phyloP scores from a whole-genome alignment of 1,284 basidiomycete species.

The Sporisorium graminicola region DNA sequence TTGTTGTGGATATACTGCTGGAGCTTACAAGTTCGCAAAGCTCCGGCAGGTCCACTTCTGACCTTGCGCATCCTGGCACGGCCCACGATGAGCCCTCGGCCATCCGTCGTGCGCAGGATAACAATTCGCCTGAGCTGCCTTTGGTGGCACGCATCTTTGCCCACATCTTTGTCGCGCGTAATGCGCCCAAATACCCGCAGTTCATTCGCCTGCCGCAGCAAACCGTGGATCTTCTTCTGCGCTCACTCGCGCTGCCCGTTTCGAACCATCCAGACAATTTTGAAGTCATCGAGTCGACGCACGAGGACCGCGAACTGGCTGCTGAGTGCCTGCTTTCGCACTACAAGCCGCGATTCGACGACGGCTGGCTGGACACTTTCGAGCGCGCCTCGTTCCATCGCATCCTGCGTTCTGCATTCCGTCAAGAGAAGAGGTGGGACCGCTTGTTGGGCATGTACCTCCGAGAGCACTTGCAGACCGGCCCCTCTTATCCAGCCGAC shows the following conservation, averaged over 20 bases:
- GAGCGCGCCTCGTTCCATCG: slow-evolving; percentile 88
- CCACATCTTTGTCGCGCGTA: slow-evolving; percentile 95
- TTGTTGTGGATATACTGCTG: slow-evolving; percentile 85
- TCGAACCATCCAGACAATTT: slow-evolving; percentile 72
- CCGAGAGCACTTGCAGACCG: slow-evolving; percentile 27
- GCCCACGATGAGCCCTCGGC: not conserved
- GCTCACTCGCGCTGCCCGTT: slow-evolving; percentile 82
- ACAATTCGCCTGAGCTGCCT: slow-evolving; percentile 21
- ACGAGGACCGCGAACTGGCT: slow-evolving; percentile 93
- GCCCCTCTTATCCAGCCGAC: not conserved
- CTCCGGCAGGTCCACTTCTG: not conserved
- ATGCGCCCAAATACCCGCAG: slow-evolving; percentile 95
- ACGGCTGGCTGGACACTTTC: slow-evolving; percentile 79
- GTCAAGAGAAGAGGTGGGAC: slow-evolving; percentile 82
- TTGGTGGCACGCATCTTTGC: slow-evolving; percentile 76
- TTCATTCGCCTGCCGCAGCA: slow-evolving; percentile 81
- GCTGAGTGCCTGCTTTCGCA: slow-evolving; percentile 93
- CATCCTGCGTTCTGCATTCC: slow-evolving; percentile 85
- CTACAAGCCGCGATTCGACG: slow-evolving; percentile 84
- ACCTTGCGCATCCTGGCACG: not conserved
- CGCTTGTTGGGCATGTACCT: slow-evolving; percentile 44
- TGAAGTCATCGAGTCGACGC: slow-evolving; percentile 72
- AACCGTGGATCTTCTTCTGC: slow-evolving; percentile 81
- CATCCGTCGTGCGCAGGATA: not conserved
- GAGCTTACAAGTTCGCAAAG: slow-evolving; percentile 74